A percentile compares a stretch with the other conserved stretches of the same genome.
Evolutionary conservation across 192 early-diverging fungal genomes (phyloP).

Genomic region (Allomyces javanicus): DNA sequence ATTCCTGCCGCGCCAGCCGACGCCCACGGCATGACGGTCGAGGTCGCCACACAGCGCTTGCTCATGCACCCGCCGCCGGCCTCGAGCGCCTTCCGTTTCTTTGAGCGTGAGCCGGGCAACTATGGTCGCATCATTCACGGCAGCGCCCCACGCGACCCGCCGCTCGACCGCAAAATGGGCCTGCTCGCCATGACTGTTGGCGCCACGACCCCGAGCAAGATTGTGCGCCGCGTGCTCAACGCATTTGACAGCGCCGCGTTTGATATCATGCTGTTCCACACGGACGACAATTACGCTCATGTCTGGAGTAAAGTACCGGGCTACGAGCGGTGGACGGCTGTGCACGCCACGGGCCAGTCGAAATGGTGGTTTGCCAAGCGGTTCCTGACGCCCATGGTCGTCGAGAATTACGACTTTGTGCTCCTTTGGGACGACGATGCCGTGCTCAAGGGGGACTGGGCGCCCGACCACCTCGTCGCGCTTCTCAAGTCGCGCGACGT

Average conservation of each 20-base stretch:
- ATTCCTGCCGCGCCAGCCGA: too few species aligned
- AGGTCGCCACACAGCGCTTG: too few species aligned
- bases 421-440: too few species aligned
- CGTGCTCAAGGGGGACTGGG: too few species aligned
- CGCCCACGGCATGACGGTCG: too few species aligned
- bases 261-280: not conserved
- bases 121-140: not conserved
- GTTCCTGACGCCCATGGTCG: not conserved
- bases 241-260: not conserved
- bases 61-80: too few species aligned
- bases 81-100: not conserved
- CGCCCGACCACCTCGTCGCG: too few species aligned
- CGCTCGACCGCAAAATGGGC: not conserved
- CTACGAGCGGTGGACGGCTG: not conserved
- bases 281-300: not conserved
- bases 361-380: not conserved
- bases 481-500: too few species aligned
- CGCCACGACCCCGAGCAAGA: not conserved
- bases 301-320: not conserved
- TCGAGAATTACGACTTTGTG: too few species aligned
- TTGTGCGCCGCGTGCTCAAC: not conserved
- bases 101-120: not conserved
- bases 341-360: not conserved
- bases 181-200: not conserved
- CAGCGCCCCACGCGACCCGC: not conserved